These are phyloP conservation scores for Colletotrichum camelliae DNA, from an alignment of 2,329 filamentous ascomycete genomes.

Conservation along the genomic window DNA sequence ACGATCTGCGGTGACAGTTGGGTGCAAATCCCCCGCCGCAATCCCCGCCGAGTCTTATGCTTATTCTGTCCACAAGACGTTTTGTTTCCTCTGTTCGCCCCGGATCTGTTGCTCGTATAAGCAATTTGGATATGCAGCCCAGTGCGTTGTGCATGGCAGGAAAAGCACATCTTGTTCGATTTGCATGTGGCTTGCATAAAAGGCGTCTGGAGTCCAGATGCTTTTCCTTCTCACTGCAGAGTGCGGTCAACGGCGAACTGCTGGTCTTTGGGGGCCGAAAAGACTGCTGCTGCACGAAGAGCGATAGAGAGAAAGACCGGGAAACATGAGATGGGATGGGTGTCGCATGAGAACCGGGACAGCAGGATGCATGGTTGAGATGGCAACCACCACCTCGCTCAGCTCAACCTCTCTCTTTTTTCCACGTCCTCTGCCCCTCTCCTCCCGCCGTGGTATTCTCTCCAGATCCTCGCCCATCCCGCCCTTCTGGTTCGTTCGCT, in stretches of 20 bases:
- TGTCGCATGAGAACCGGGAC: not conserved
- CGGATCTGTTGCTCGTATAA: not conserved
- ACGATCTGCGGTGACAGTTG: not conserved
- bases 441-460: not conserved
- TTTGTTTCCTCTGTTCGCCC: not conserved
- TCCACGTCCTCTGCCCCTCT: not conserved
- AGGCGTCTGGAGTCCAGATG: not conserved
- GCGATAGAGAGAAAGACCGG: not conserved
- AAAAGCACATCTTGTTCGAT: not conserved
- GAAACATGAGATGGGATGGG: not conserved
- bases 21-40: not conserved
- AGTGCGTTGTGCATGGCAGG: not conserved
- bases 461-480: not conserved
- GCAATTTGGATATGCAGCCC: slow-evolving; percentile 1
- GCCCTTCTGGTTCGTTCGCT: not conserved
- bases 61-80: not conserved
- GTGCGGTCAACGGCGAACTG: not conserved
- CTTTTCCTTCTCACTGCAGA: not conserved
- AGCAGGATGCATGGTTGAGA: not conserved
- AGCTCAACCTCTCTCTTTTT: not conserved
- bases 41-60: not conserved
- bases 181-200: slow-evolving; percentile 10
- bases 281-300: not conserved
- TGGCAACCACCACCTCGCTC: not conserved
- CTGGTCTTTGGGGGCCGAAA: not conserved